These are phyloP conservation scores for Sporisorium exsertum DNA, from an alignment of 1,284 basidiomycete genomes.

Conservation along the genomic window DNA sequence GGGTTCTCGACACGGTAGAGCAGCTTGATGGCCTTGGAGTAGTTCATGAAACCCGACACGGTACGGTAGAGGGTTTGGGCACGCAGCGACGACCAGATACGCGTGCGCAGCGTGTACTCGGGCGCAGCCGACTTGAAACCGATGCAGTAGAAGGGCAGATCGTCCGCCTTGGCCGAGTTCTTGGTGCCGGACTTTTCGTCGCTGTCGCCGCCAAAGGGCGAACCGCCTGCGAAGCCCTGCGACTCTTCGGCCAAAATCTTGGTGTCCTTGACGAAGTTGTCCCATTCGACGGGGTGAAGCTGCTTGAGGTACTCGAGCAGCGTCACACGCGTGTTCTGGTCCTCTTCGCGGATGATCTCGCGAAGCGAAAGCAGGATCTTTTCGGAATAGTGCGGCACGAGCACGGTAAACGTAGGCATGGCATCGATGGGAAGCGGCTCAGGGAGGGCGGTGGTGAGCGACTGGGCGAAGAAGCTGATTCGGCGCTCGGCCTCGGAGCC, in stretches of 20 bases:
- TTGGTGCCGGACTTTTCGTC: conserved; percentile 66
- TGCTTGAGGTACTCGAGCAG: conserved; percentile 83
- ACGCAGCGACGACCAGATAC: conserved; percentile 98
- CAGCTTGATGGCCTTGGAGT: conserved; percentile 99
- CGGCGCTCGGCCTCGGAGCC: conserved; percentile 69
- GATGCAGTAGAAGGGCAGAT: conserved; percentile 97
- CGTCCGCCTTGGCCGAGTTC: conserved; percentile 75
- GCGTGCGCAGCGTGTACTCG: conserved; percentile 96
- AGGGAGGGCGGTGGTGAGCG: conserved; percentile 66
- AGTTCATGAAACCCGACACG: conserved; percentile 99
- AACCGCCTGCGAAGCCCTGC: conserved; percentile 80
- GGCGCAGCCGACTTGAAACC: conserved; percentile 99
- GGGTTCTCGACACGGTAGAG: conserved; percentile 99
- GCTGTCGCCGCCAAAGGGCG: conserved; percentile 78
- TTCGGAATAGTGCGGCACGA: conserved; percentile 69
- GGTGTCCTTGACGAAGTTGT: conserved; percentile 99
- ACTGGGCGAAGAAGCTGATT: conserved; percentile 69
- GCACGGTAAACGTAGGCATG: conserved; percentile 69
- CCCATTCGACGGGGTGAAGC: conserved; percentile 97
- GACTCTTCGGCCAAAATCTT: conserved; percentile 98
- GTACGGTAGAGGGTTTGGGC: conserved; percentile 98
- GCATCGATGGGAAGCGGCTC: conserved; percentile 68
- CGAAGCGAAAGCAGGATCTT: conserved; percentile 69
- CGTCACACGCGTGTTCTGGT: conserved; percentile 69
- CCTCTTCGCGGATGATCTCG: conserved; percentile 69